phyloP scores from a whole-genome alignment of 177 flowering plant species.

The Vitis hybrid region DNA sequence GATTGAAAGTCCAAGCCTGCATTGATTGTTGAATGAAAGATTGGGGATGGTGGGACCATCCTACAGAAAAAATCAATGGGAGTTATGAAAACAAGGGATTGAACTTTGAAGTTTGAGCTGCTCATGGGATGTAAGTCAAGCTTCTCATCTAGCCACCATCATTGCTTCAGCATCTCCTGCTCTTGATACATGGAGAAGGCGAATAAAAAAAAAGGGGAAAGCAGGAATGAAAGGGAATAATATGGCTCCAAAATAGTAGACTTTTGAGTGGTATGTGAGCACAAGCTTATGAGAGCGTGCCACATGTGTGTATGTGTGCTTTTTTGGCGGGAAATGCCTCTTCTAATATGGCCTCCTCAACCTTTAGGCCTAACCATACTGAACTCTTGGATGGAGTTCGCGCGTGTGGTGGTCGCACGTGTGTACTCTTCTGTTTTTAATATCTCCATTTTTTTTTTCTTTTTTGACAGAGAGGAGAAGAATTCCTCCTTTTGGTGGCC shows the following conservation, averaged over 20 bases:
- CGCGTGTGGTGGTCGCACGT: slow-evolving; percentile 22
- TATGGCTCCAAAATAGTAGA: slow-evolving; percentile 12
- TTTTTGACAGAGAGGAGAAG: slow-evolving; percentile 15
- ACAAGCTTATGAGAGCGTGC: slow-evolving; percentile 14
- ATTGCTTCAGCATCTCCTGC: slow-evolving; percentile 14
- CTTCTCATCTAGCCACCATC: slow-evolving; percentile 30
- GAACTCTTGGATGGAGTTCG: slow-evolving; percentile 4
- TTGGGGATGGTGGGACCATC: slow-evolving; percentile 26
- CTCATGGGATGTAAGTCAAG: slow-evolving; percentile 20
- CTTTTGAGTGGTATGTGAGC: slow-evolving; percentile 22
- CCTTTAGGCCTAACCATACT: slow-evolving; percentile 18
- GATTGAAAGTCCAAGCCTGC: slow-evolving; percentile 47
- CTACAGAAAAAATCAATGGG: not conserved
- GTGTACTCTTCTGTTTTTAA: slow-evolving; percentile 8
- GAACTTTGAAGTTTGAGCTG: slow-evolving; percentile 16
- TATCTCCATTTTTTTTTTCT: slow-evolving; percentile 6
- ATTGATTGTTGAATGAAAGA: slow-evolving; percentile 43
- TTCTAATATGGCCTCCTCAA: slow-evolving; percentile 14
- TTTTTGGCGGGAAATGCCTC: slow-evolving; percentile 38
- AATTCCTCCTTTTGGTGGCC: slow-evolving; percentile 19
- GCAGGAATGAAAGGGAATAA: slow-evolving; percentile 1
- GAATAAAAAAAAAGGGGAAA: not conserved
- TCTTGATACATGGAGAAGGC: not conserved
- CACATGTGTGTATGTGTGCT: slow-evolving; percentile 26
- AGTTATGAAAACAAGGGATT: slow-evolving; percentile 1